phyloP scores from a whole-genome alignment of 371 early-diverging fungal species.

The Actinomortierella ambigua region DNA sequence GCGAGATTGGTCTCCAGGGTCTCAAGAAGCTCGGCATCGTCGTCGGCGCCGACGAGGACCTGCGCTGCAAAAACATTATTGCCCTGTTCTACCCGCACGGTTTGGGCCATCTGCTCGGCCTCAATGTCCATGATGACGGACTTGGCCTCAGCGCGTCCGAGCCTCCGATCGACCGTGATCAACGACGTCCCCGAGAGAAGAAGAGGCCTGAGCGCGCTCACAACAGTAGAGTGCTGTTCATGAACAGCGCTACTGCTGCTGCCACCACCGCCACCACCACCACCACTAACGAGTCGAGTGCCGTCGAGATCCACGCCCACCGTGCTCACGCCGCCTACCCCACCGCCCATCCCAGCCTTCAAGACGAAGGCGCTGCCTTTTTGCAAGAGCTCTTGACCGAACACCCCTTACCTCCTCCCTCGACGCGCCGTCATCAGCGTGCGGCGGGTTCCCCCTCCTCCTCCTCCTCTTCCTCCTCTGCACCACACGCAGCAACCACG shows the following conservation, averaged over 20 bases:
- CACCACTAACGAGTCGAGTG: too few species aligned
- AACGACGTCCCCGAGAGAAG: too few species aligned
- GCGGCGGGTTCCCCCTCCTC: too few species aligned
- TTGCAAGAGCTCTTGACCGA: too few species aligned
- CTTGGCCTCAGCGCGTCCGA: constrained; percentile 21
- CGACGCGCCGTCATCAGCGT: constrained; percentile 23
- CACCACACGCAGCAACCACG: constrained; percentile 66
- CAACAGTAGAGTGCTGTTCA: too few species aligned
- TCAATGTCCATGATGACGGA: constrained; percentile 89
- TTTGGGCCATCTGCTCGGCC: constrained; percentile 65
- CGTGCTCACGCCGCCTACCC: too few species aligned
- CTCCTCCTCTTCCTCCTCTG: too few species aligned
- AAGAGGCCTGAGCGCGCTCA: too few species aligned
- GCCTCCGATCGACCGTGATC: too few species aligned
- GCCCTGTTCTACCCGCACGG: constrained; percentile 94
- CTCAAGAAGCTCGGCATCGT: constrained; percentile 77
- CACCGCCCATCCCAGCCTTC: constrained; percentile 35
- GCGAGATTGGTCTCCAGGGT: constrained; percentile 72
- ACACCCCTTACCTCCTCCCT: constrained; percentile 23
- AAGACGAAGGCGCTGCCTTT: constrained; percentile 25
- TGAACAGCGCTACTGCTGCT: too few species aligned
- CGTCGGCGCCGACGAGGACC: constrained; percentile 66
- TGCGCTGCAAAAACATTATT: constrained; percentile 71
- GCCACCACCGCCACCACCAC: too few species aligned
- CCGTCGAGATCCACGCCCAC: too few species aligned